phyloP scores from a whole-genome alignment of 2,329 filamentous ascomycete genomes.

The Fusarium fujikuroi region DNA sequence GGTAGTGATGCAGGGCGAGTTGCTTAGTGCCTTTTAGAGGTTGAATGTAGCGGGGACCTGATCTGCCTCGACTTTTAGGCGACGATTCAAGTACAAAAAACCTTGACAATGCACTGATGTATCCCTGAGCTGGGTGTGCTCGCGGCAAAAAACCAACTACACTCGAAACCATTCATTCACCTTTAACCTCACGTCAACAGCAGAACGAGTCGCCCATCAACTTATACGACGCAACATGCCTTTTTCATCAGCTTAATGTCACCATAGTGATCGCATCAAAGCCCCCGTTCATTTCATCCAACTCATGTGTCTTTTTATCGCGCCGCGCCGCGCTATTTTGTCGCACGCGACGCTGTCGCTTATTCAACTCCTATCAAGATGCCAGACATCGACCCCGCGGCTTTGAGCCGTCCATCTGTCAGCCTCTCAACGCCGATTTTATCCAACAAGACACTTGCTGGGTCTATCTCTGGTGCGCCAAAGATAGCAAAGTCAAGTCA shows the following conservation, averaged over 20 bases:
- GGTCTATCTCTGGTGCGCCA: conserved; percentile 59
- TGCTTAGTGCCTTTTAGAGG: conserved; percentile 22
- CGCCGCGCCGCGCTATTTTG: conserved; percentile 58
- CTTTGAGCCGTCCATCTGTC: conserved; percentile 70
- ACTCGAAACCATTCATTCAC: conserved; percentile 46
- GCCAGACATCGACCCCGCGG: conserved; percentile 78
- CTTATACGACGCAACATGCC: conserved; percentile 53
- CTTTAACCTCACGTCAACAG: conserved; percentile 44
- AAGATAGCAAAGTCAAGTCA: conserved; percentile 70
- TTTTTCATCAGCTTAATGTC: conserved; percentile 57
- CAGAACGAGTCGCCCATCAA: conserved; percentile 52
- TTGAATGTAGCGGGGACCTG: conserved; percentile 38
- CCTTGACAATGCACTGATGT: conserved; percentile 36
- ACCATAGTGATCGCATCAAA: conserved; percentile 56
- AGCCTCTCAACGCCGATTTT: conserved; percentile 69
- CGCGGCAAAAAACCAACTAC: conserved; percentile 53
- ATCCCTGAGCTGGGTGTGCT: conserved; percentile 32
- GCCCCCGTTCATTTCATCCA: conserved; percentile 51
- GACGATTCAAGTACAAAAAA: conserved; percentile 39
- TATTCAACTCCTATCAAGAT: conserved; percentile 55
- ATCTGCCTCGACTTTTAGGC: background rate
- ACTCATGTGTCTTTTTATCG: conserved; percentile 55
- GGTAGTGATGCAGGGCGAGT: conserved; percentile 30
- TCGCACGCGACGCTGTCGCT: conserved; percentile 59
- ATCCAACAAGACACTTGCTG: conserved; percentile 66